phyloP scores from a whole-genome alignment of 2,329 filamentous ascomycete species.

The Pseudogymnoascus verrucosus region DNA sequence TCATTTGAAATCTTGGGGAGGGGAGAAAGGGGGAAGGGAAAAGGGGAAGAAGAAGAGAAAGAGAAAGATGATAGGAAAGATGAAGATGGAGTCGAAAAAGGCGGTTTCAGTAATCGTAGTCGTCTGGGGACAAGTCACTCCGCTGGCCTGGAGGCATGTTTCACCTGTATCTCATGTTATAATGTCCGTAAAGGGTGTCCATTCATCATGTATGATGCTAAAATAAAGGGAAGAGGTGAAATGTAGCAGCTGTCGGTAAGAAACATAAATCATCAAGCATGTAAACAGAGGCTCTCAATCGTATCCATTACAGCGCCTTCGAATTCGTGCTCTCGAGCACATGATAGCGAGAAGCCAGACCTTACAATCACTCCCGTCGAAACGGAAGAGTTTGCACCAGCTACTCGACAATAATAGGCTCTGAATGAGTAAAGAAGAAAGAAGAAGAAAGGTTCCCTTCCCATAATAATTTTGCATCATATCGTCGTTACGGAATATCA shows the following conservation, averaged over 20 bases:
- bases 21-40: not conserved
- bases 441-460: conserved; percentile 27
- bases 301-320: conserved; percentile 64
- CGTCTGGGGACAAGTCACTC: not conserved
- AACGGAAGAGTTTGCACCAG: conserved; percentile 26
- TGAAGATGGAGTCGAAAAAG: not conserved
- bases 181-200: not conserved
- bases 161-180: conserved; percentile 8
- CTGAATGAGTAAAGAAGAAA: conserved; percentile 48
- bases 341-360: conserved; percentile 67
- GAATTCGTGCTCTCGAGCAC: conserved; percentile 50
- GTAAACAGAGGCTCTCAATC: conserved; percentile 46
- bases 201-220: not conserved
- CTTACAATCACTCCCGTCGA: conserved; percentile 35
- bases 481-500: not conserved
- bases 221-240: conserved; percentile 9
- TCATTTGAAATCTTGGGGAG: not conserved
- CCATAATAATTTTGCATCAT: conserved; percentile 10
- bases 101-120: not conserved
- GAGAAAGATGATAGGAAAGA: too few relatives aligned
- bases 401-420: conserved; percentile 62
- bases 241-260: conserved; percentile 72
- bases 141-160: not conserved
- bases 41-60: not conserved
- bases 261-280: conserved; percentile 54